phyloP scores from a whole-genome alignment of 1,284 basidiomycete species.

The Gastroboletus turbinatus region DNA sequence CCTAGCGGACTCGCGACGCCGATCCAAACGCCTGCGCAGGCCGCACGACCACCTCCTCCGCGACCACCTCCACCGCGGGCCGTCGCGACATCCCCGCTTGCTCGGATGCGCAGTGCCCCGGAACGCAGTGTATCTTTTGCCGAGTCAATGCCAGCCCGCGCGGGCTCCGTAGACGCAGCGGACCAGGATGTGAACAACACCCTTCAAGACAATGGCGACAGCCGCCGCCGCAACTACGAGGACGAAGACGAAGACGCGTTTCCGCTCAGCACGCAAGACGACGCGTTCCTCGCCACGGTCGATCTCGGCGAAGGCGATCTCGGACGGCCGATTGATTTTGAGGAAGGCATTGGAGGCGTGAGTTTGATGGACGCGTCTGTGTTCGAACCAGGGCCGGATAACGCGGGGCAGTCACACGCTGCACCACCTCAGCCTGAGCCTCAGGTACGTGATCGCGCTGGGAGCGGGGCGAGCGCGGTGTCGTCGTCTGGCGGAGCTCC shows the following conservation, averaged over 20 bases:
- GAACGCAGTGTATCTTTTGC: constrained; percentile 14
- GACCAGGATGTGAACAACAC: constrained; percentile 22
- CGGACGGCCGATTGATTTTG: constrained; percentile 50
- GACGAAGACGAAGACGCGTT: constrained; percentile 44
- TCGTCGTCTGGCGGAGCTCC: neutral
- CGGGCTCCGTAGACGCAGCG: neutral
- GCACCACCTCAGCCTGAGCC: neutral
- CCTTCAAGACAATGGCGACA: neutral
- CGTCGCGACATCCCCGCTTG: constrained; percentile 16
- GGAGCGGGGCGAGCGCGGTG: neutral
- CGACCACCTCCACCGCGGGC: constrained; percentile 1
- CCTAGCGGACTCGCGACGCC: constrained; percentile 20
- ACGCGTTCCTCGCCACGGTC: constrained; percentile 56
- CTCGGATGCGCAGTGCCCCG: neutral
- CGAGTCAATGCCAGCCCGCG: neutral
- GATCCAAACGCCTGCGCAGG: constrained; percentile 18
- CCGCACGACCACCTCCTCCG: constrained; percentile 6
- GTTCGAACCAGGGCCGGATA: constrained; percentile 2
- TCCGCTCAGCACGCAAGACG: constrained; percentile 61
- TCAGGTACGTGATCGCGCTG: constrained; percentile 7
- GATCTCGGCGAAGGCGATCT: constrained; percentile 56
- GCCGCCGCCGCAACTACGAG: neutral
- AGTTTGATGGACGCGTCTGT: constrained; percentile 10
- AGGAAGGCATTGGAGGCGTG: constrained; percentile 35
- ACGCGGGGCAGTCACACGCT: neutral